Evolutionary conservation across 192 early-diverging fungal species (phyloP), one percentile per base, ranked within the genome.

Genomic region (Thamnidium elegans): DNA sequence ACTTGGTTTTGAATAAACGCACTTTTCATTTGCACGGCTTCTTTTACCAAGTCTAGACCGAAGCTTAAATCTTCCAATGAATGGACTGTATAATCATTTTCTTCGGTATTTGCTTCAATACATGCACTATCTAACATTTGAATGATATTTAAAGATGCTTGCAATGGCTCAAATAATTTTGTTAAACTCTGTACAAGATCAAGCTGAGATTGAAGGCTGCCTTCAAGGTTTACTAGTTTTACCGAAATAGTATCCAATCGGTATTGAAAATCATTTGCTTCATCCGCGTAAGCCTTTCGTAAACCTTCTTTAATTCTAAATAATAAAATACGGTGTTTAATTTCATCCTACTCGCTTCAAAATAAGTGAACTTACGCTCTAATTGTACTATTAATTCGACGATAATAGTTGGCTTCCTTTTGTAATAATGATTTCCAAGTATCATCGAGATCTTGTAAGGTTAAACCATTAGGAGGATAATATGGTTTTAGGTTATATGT

Each of bases 1-100:
- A 83, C 83, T 72, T 98, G 95, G 78, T 98, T 98, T 59, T 96
- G 93, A 65, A 98, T 93, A 58, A 98, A 98, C 0, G 88, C 81
- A 13, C 76, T 77, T 70, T 92, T 93, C 71, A 92, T 93, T 68
- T 83, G 84, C 63, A 90, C 68, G 1, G 89, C 86, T 75, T 92
- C 90, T 56, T 89, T 86, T 34, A 94, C 75, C 58, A 96, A 71
- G 30, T 80, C 87, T 11, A 89, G 83, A 53, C 97, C 94, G 68
- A 96, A 98, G 26, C 81, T 81, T 10, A 98, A 73, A 66, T 98
- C 96, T 44, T 95, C 93, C 14, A 90, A 85, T 26, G 92, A 88
- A 75, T 90, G 94, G 21, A 96, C 92, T 7, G 94, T 95, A 65
- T 91, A 93, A 72, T 95, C 90, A 69, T 95, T 93, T 73, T 94